Percentiles rank a stretch among this genome's conserved stretches.
These are phyloP conservation scores for Udeniomyces megalosporus DNA, from an alignment of 768 basidiomycete species.

Conservation along the genomic window DNA sequence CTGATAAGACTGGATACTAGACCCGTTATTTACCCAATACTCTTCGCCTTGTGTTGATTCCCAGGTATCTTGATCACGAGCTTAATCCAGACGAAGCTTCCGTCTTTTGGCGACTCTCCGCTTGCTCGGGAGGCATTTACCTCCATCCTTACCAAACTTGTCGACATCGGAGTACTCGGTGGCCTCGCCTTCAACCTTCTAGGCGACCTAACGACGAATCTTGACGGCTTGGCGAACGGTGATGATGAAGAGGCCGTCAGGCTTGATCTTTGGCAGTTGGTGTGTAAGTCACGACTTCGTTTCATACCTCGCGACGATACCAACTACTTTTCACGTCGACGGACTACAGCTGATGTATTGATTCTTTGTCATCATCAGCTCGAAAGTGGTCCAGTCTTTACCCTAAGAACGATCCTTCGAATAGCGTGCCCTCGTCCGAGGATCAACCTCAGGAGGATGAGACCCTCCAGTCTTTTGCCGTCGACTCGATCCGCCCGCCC, in stretches of 20 bases:
- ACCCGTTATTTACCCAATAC: not conserved
- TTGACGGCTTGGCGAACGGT: slow-evolving; percentile 2
- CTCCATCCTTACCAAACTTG: not conserved
- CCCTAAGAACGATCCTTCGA: not conserved
- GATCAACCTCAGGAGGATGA: too few relatives aligned
- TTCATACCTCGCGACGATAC: not conserved
- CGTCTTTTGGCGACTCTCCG: not conserved
- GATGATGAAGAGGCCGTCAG: slow-evolving; percentile 6
- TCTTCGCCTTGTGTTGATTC: too few relatives aligned
- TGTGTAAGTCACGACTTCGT: not conserved
- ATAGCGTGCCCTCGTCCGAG: not conserved
- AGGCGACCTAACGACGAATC: slow-evolving; percentile 12
- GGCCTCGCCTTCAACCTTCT: slow-evolving; percentile 9
- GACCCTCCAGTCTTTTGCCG: too few relatives aligned
- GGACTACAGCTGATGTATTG: not conserved
- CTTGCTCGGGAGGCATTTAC: not conserved
- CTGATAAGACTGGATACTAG: not conserved
- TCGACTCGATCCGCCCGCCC: not conserved
- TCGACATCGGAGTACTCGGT: slow-evolving; percentile 4
- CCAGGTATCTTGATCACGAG: slow-evolving; percentile 11
- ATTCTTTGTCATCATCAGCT: not conserved
- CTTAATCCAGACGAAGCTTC: not conserved
- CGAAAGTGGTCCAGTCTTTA: slow-evolving; percentile 4
- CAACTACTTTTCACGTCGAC: not conserved
- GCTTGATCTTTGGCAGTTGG: slow-evolving; percentile 4